These are phyloP conservation scores for Calonectria honghensis DNA, from an alignment of 2,329 filamentous ascomycete species.

Conservation along the genomic window DNA sequence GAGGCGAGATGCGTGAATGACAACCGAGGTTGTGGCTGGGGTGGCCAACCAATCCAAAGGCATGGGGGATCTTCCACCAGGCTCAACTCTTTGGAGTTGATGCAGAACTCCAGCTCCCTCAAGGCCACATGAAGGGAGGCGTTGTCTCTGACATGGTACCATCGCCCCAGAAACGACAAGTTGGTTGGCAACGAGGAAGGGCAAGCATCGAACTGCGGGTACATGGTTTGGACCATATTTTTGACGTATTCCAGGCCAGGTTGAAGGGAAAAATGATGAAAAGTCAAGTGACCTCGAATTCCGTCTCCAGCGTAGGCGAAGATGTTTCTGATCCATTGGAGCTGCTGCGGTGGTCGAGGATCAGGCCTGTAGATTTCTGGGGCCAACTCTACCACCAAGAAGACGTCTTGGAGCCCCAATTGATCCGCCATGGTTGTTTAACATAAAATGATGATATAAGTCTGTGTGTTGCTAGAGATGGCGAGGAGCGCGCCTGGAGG, in stretches of 20 bases:
- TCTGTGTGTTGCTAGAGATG: background rate
- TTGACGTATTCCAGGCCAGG: background rate
- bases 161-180: background rate
- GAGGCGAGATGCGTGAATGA: background rate
- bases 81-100: background rate
- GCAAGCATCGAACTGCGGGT: background rate
- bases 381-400: background rate
- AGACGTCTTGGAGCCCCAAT: background rate
- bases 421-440: background rate
- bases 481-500: background rate
- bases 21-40: background rate
- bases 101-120: background rate
- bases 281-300: background rate
- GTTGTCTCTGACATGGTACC: slow-evolving; percentile 1
- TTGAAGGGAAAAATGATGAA: background rate
- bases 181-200: background rate
- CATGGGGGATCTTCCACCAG: background rate
- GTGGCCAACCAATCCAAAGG: background rate
- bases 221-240: background rate
- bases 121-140: background rate
- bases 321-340: background rate
- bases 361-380: background rate
- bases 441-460: background rate
- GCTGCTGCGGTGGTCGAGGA: background rate
- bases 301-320: background rate